Evolutionary conservation across 2,329 filamentous ascomycete species (phyloP), one percentile per base, ranked within the genome.

Genomic region (Chaetomiaceae sp.): DNA sequence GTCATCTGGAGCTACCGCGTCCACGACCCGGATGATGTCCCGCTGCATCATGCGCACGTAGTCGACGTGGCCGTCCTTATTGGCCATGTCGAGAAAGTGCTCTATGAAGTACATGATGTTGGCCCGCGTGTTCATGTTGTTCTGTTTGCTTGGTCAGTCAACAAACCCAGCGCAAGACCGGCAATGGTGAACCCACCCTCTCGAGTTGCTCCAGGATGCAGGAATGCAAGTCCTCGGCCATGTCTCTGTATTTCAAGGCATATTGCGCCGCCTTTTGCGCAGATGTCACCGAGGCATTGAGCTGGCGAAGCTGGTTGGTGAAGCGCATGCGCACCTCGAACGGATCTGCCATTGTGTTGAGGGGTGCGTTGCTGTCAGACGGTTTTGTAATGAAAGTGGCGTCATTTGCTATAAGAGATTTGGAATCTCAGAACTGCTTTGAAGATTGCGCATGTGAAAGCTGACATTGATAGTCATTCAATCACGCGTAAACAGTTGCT

Each of bases 71-170:
- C 84, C 82, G 61, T 90, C 88, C 61, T 84, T 87, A 58, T 83
- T 80, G 20, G 90, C 88, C 72, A 90, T 79, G 67, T 97, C 92
- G 67, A 95, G 88, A 62, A 99, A 89, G 63, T 92, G 88, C 66
- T 97, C 92, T 66, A 99, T 87, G 71, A 99, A 99, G 72, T 95
- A 99, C 88, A 99, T 95, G 69, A 99, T 97, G 69, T 99, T 99
- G 55, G 94, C 95, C 56, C 92, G 82, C 47, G 87, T 95, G 72
- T 99, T 99, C 88, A 99, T 95, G 61, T 89, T 92, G 62, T 89
- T 95, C 82, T 91, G 23, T 23, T 45, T 19, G 3, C 11, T 36
- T n/a, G 20, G 25, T 54, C 17, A 54, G 48, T 25, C 23, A 40
- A 20, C 20, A 11, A 33, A 19, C 47, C 25, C 31, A 33, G 31